Evolutionary conservation across 202 grass and related monocot species (phyloP).

Genomic region (Dendrocalamus latiflorus): DNA sequence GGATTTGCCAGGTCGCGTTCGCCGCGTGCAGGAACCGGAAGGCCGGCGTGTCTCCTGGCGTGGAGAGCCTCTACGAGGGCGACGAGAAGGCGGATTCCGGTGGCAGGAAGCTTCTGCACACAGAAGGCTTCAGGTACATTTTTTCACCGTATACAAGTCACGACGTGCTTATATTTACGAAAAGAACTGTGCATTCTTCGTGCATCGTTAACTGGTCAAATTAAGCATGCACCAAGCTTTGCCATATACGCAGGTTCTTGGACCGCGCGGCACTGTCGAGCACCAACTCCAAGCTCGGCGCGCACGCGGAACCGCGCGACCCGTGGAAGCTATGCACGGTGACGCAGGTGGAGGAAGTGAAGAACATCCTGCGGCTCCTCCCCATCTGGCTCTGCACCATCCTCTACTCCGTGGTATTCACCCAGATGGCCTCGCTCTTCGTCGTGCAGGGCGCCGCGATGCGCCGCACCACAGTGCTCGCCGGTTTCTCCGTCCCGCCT

Average conservation of each 20-base stretch:
- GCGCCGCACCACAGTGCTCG: constrained; percentile 39
- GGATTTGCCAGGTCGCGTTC: constrained; percentile 59
- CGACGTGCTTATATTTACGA: not conserved
- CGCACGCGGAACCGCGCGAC: constrained; percentile 27
- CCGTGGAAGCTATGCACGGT: constrained; percentile 80
- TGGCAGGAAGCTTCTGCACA: constrained; percentile 57
- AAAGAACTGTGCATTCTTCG: not conserved
- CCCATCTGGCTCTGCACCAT: constrained; percentile 98
- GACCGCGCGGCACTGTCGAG: constrained; percentile 62
- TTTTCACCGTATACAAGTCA: not conserved
- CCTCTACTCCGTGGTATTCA: constrained; percentile 97
- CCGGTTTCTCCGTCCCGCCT: constrained; percentile 56
- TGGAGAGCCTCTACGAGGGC: constrained; percentile 44
- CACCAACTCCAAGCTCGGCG: constrained; percentile 5
- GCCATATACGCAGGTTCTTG: constrained; percentile 35
- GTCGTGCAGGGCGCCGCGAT: constrained; percentile 92
- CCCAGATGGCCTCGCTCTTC: constrained; percentile 97
- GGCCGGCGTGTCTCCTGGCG: constrained; percentile 11
- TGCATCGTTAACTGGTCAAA: not conserved
- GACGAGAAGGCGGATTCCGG: constrained; percentile 42
- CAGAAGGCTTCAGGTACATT: constrained; percentile 50
- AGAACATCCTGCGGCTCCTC: constrained; percentile 78
- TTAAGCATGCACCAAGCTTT: not conserved
- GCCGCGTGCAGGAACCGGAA: constrained; percentile 67
- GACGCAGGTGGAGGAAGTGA: constrained; percentile 93